Conservation (phyloP, 345 rosid species). For the Garcia nutans region DNA sequence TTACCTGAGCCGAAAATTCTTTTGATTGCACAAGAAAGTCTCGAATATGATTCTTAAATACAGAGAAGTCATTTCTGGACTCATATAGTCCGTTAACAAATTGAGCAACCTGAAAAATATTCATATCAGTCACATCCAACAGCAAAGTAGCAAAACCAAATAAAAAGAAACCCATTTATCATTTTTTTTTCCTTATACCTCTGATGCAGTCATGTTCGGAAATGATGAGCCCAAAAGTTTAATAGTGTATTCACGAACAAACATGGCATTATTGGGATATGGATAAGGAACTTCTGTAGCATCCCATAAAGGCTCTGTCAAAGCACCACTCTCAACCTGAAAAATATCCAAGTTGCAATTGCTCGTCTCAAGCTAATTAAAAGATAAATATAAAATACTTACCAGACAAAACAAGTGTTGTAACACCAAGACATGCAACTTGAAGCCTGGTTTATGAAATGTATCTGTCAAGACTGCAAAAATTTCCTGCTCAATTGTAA, state of each 20-base stretch:
- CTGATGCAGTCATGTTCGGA: constrained; percentile 89
- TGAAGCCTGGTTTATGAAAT: constrained; percentile 98
- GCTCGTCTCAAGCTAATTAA: neutral
- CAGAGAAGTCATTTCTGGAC: constrained; percentile 73
- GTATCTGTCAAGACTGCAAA: constrained; percentile 96
- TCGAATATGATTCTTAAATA: constrained; percentile 81
- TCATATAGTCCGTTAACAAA: constrained; percentile 85
- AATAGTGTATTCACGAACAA: constrained; percentile 89
- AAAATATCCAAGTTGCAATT: constrained; percentile 9
- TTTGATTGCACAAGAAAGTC: constrained; percentile 93
- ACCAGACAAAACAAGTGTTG: constrained; percentile 91
- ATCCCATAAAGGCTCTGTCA: constrained; percentile 97
- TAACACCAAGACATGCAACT: constrained; percentile 87
- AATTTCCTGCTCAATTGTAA: constrained; percentile 88
- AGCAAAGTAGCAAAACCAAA: neutral
- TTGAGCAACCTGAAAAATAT: constrained; percentile 65
- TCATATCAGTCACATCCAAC: constrained; percentile 16
- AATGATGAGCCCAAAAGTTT: constrained; percentile 88
- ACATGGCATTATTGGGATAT: constrained; percentile 69
- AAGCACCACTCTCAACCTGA: constrained; percentile 77
- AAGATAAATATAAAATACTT: constrained; percentile 7
- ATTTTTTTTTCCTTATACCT: constrained; percentile 46
- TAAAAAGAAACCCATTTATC: neutral
- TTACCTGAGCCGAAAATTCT: constrained; percentile 87
- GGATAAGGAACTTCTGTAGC: constrained; percentile 64